Evolutionary conservation across 208 protist species (phyloP), one percentile per base, ranked within the genome.

Genomic region (Trypanosoma theileri): DNA sequence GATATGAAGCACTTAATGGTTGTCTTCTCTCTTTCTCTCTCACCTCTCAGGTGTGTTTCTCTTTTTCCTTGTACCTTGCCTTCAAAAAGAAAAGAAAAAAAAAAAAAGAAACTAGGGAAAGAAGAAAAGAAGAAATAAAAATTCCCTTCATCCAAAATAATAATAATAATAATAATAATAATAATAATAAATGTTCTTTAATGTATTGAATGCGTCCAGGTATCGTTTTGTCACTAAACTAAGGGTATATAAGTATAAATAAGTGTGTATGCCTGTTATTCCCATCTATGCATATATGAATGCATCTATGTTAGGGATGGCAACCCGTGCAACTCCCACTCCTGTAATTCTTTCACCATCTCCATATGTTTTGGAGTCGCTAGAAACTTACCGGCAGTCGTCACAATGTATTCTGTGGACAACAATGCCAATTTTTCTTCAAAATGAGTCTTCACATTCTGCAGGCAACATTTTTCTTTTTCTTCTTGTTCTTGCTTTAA

Each of bases 371-470:
- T 65, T 28, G 85, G 79, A 0, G 22, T 55, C 1, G 75, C 82
- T 9, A 93, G 63, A 66, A 77, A 88, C 55, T 90, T 88, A 0
- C 87, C 90, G 0, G 77, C 55, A 4, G 22, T 9, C 8, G 90
- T 91, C 19, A 92, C 80, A 26, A 95, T 91, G 60, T 84, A 95
- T 26, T 80, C 41, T 1, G 64, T 75, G 24, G 69, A 57, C 24
- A 95, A 69, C 4, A 75, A 60, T 24, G 44, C 60, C 52, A 95
- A 71, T 68, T 95, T 95, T 59, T 93, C 87, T 14, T 85, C 85
- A 57, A 75, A 86, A 68, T 95, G 90, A 17, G 68, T 68, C 40
- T 59, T 69, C 8, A 95, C 88, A 45, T 88, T 65, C 26, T 71
- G 51, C 50, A 93, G 71, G 52, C 88, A 63, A 21, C 41, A 53